Conservation (phyloP, 352 stramenopile species). For the Globisporangium uncinulatum region DNA sequence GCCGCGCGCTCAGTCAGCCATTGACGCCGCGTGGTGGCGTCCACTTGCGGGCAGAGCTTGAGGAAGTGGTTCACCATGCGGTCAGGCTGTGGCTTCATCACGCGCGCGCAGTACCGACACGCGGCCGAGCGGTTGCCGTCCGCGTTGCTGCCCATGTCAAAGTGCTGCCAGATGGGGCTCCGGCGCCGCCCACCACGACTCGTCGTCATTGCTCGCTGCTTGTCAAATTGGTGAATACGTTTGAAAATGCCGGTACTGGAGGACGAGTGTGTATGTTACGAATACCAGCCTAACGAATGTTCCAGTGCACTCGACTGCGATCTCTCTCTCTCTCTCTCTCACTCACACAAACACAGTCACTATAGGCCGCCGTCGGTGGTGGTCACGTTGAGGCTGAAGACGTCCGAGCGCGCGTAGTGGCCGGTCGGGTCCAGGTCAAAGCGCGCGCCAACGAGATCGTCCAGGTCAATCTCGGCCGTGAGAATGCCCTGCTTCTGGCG, state of each 20-base stretch:
- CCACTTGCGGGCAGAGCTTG: slow-evolving; percentile 12
- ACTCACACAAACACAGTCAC: not conserved
- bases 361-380: not conserved
- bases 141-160: slow-evolving; percentile 4
- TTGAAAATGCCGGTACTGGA: no score
- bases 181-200: slow-evolving; percentile 7
- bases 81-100: slow-evolving; percentile 16
- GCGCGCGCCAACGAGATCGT: slow-evolving; percentile 16
- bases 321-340: not conserved
- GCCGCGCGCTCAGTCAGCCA: slow-evolving; percentile 11
- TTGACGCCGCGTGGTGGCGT: slow-evolving; percentile 6
- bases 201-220: not conserved
- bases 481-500: slow-evolving; percentile 14
- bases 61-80: slow-evolving; percentile 19
- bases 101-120: slow-evolving; percentile 12
- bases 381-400: slow-evolving; percentile 16
- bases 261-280: not conserved
- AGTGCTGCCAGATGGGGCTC: slow-evolving; percentile 15
- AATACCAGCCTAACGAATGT: no score
- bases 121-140: slow-evolving; percentile 14
- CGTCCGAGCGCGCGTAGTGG: slow-evolving; percentile 19
- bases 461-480: slow-evolving; percentile 19
- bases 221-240: not conserved
- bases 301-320: no score
- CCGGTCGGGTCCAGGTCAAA: slow-evolving; percentile 18